Evolutionary conservation across 768 basidiomycete species (phyloP).

Genomic region (Auricularia heimuer): DNA sequence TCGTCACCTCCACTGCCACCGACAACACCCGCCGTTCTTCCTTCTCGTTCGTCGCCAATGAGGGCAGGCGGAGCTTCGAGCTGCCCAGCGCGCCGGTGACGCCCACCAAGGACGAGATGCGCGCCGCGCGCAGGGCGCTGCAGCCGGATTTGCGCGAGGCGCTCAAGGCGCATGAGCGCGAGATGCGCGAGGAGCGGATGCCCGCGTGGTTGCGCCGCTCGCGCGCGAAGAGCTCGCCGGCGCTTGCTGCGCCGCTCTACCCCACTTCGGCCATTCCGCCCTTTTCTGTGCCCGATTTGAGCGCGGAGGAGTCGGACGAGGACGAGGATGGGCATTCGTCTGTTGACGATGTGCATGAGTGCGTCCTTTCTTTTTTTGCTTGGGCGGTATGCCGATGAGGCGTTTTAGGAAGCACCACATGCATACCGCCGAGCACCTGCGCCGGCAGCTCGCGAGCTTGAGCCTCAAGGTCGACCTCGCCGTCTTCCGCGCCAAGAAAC

Average conservation of each 20-base stretch:
- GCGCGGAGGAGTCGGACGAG: background rate
- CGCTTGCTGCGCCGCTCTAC: background rate
- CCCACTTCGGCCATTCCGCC: background rate
- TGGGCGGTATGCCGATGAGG: no score
- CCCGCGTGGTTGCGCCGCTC: background rate
- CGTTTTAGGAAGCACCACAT: background rate
- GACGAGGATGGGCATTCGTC: background rate
- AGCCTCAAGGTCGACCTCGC: background rate
- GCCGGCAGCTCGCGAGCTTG: background rate
- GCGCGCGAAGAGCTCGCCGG: background rate
- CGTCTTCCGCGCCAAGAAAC: slow-evolving; percentile 1
- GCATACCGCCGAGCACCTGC: background rate
- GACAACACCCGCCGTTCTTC: background rate
- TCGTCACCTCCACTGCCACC: background rate
- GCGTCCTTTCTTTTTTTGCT: no score
- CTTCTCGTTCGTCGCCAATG: no score
- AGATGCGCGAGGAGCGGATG: background rate
- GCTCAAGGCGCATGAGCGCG: background rate
- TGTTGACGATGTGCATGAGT: background rate
- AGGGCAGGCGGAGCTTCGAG: background rate
- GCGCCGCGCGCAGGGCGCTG: background rate
- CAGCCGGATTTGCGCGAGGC: background rate
- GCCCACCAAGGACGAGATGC: background rate
- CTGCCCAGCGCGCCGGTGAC: background rate
- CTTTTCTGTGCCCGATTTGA: background rate